phyloP scores from a whole-genome alignment of 1,284 basidiomycete species.

The Pseudozyma tsukubaensis region DNA sequence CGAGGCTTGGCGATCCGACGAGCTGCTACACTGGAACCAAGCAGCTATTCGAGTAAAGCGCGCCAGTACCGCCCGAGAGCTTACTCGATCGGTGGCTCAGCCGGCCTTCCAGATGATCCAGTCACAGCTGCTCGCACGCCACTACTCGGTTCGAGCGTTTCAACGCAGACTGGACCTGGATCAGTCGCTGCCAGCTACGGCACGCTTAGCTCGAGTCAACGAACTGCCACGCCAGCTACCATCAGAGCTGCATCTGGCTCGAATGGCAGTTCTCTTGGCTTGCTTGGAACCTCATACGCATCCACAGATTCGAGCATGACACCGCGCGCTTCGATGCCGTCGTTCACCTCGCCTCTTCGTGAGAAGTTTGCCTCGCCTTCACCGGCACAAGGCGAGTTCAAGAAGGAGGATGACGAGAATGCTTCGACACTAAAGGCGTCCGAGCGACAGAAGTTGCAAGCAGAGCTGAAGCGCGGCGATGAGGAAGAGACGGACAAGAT shows the following conservation, averaged over 20 bases:
- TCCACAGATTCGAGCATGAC: slow-evolving; percentile 54
- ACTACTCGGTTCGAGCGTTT: slow-evolving; percentile 24
- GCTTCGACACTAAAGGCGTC: slow-evolving; percentile 50
- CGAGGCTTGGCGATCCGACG: slow-evolving; percentile 45
- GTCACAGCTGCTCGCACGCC: slow-evolving; percentile 29
- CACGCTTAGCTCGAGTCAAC: slow-evolving; percentile 56
- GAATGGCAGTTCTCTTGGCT: slow-evolving; percentile 11
- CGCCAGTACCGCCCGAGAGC: slow-evolving; percentile 19
- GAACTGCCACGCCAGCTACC: slow-evolving; percentile 54
- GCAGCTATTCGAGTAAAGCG: slow-evolving; percentile 19
- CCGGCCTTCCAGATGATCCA: slow-evolving; percentile 49
- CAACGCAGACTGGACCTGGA: slow-evolving; percentile 7
- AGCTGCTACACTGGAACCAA: slow-evolving; percentile 39
- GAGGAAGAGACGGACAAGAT: slow-evolving; percentile 5
- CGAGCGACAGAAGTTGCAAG: slow-evolving; percentile 43
- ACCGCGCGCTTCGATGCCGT: slow-evolving; percentile 37
- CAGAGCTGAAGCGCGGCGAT: slow-evolving; percentile 25
- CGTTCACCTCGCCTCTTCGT: slow-evolving; percentile 1
- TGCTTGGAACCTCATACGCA: slow-evolving; percentile 34
- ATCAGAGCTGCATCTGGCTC: slow-evolving; percentile 26
- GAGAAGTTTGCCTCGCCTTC: slow-evolving; percentile 4
- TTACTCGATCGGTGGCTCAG: slow-evolving; percentile 48
- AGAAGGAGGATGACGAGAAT: slow-evolving; percentile 26
- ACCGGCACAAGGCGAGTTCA: slow-evolving; percentile 1
- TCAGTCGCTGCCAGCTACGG: slow-evolving; percentile 47